A percentile compares a stretch with the other conserved stretches of the same genome.
Evolutionary conservation across 768 basidiomycete species (phyloP).

Genomic region (Pulveroboletus sp.): DNA sequence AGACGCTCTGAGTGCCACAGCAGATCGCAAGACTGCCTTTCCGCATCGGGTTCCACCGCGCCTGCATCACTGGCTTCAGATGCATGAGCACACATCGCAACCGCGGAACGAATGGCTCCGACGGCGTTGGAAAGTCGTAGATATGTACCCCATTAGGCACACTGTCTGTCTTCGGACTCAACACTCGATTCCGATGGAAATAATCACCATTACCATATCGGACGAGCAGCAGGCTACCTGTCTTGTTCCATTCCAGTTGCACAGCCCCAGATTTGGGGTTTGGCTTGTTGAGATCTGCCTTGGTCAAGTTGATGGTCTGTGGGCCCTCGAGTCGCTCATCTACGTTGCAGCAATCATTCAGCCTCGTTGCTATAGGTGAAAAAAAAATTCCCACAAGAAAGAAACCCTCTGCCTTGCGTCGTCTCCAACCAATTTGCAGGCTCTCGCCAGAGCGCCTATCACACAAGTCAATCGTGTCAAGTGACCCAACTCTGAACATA

Average conservation of each 20-base stretch:
- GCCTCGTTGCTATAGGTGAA: neutral
- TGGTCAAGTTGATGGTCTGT: conserved; percentile 46
- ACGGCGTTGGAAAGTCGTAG: conserved; percentile 64
- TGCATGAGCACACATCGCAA: conserved; percentile 69
- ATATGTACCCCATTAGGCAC: conserved; percentile 63
- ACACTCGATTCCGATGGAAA: neutral
- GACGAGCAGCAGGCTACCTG: conserved; percentile 67
- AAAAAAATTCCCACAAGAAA: conserved; percentile 59
- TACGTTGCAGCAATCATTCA: conserved; percentile 23
- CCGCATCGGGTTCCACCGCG: conserved; percentile 83
- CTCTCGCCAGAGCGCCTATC: conserved; percentile 81
- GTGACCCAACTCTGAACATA: conserved; percentile 35
- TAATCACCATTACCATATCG: conserved; percentile 56
- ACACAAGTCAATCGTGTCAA: conserved; percentile 1
- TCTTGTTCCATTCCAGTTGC: conserved; percentile 79
- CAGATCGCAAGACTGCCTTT: conserved; percentile 65
- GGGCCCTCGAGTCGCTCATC: conserved; percentile 64
- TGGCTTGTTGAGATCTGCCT: conserved; percentile 57
- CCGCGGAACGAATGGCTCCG: conserved; percentile 54
- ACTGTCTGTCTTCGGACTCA: conserved; percentile 42
- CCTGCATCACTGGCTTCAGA: conserved; percentile 55
- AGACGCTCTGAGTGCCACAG: conserved; percentile 63
- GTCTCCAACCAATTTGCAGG: conserved; percentile 80
- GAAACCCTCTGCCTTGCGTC: conserved; percentile 80
- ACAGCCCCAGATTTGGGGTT: conserved; percentile 63